Evolutionary conservation across 345 rosid species (phyloP).

Genomic region (Aquilaria sinensis): DNA sequence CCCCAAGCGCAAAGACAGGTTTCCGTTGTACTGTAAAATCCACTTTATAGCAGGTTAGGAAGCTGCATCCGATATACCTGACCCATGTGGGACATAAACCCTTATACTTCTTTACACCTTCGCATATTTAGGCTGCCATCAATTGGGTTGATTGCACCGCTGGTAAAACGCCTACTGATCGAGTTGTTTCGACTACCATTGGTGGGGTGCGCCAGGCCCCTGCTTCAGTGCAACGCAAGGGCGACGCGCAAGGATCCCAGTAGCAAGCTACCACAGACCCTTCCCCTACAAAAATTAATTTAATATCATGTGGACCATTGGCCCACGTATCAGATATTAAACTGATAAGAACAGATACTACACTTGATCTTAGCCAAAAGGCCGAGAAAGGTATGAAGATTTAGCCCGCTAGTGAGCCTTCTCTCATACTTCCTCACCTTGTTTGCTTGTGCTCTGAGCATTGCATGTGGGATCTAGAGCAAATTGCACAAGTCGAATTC

Average conservation of each 20-base stretch:
- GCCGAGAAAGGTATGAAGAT: conserved; percentile 48
- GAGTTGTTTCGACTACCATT: not conserved
- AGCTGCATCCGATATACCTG: too few relatives aligned
- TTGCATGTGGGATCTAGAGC: too few relatives aligned
- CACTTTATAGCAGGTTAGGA: too few relatives aligned
- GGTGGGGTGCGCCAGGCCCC: conserved; percentile 4
- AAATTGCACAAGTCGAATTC: too few relatives aligned
- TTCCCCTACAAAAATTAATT: conserved; percentile 22
- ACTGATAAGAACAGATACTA: conserved; percentile 63
- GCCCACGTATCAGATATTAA: conserved; percentile 47
- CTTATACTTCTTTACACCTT: too few relatives aligned
- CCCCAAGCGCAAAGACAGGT: conserved; percentile 19
- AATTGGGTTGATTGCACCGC: too few relatives aligned
- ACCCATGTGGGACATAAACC: too few relatives aligned
- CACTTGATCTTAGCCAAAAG: conserved; percentile 59
- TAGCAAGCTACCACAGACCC: not conserved
- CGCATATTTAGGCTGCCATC: too few relatives aligned
- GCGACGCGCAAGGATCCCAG: not conserved
- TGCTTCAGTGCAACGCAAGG: conserved; percentile 1
- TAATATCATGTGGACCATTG: conserved; percentile 33
- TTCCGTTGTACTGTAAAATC: too few relatives aligned
- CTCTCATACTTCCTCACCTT: not conserved
- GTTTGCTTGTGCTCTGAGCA: too few relatives aligned
- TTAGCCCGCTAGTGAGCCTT: too few relatives aligned
- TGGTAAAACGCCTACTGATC: too few relatives aligned